Base-by-base conservation (phyloP, 768 basidiomycete species). In the Lactifluus subvellereus region DNA sequence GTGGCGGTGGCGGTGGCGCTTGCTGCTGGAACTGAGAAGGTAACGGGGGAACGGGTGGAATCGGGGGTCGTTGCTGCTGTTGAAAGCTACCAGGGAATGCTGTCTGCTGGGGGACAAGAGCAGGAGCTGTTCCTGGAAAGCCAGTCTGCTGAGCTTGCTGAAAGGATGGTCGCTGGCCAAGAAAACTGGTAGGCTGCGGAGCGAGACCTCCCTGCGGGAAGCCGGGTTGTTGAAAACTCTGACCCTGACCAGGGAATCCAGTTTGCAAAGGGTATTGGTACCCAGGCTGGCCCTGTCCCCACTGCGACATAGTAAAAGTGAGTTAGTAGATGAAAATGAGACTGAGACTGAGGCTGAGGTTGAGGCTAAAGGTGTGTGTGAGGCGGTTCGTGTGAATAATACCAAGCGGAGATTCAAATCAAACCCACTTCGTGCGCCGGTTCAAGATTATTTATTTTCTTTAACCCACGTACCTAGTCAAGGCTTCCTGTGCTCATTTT, bases 201-300 rank as follows among this genome's bases (percentile, higher is more conserved):
- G 79, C 75, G 54, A 89, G 71, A 32, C 76, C 77, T 59, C 72
- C 74, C 27, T 76, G 80, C 67, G 79, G 80, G 60, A 79, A 79
- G 61, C 60, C 65, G 10, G 72, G 73, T 45, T 77, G 77, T 60
- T 78, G 76, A 43, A 68, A 68, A 16, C 72, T 75, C 67, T 78
- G 77, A 57, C 79, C 79, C 63, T 83, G 83, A 32, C 75, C 74
- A 59, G 77, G 72, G 73, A 81, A 86, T 14, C 87, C 89, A 3
- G 89, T 88, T 67, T 88, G 88, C 72, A 86, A 77, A 37, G 89
- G 85, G 71, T 88, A 86, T 74, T 91, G 88, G 70, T 78, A 86
- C 40, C 84, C 83, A 27, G 80, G 81, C 73, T 85, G 87, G 57
- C 79, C 80, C 70, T 84, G 83, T 45, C 79, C 80, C 88, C 89